Evolutionary conservation across 768 basidiomycete species (phyloP).

Genomic region (Hygrophorus russula): DNA sequence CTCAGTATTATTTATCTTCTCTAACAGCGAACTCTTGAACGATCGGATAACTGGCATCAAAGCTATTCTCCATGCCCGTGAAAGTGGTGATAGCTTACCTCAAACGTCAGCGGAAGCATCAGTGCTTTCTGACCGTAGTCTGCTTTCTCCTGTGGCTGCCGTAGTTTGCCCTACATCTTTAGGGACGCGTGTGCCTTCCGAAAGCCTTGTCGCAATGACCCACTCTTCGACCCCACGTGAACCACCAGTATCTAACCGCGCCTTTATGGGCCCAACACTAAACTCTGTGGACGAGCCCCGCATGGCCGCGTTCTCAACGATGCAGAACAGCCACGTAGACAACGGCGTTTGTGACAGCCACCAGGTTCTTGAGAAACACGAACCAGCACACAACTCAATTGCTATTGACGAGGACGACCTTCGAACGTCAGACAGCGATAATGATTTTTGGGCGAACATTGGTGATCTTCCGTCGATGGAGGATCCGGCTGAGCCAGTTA

Average conservation of each 20-base stretch:
- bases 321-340: no score
- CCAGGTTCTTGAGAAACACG: no score
- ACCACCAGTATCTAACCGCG: no score
- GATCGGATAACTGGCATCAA: slow-evolving; percentile 28
- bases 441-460: slow-evolving; percentile 34
- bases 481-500: slow-evolving; percentile 12
- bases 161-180: no score
- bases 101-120: background rate
- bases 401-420: slow-evolving; percentile 13
- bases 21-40: slow-evolving; percentile 21
- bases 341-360: no score
- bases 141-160: background rate
- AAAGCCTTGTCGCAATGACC: no score
- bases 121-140: background rate
- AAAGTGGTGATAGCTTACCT: background rate
- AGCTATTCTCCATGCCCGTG: slow-evolving; percentile 19
- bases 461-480: slow-evolving; percentile 29
- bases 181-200: no score
- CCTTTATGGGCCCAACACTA: no score
- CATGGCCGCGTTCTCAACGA: no score
- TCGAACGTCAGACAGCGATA: slow-evolving; percentile 27
- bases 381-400: background rate
- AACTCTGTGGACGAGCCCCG: no score
- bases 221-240: no score
- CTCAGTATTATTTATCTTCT: slow-evolving; percentile 3